Evolutionary conservation across 495 filamentous ascomycete species (phyloP).

Genomic region (Talaromyces adpressus): DNA sequence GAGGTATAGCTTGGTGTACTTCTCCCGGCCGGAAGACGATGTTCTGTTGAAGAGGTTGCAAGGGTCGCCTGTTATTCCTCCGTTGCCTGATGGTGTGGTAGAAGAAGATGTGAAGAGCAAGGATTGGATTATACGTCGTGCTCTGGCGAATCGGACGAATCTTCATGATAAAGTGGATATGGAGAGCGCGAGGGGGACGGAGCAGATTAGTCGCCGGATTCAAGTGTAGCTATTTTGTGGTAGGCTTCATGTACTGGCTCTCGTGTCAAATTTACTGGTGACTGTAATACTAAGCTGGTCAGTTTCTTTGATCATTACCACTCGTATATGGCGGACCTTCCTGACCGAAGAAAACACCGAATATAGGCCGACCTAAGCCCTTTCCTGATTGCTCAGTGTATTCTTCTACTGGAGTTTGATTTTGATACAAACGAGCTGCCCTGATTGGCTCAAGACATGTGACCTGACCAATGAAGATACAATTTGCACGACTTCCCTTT

Average conservation of each 20-base stretch:
- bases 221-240: constrained; percentile 14
- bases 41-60: constrained; percentile 42
- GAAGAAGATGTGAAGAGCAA: constrained; percentile 36
- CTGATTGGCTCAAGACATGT: neutral
- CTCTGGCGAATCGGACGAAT: constrained; percentile 28
- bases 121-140: constrained; percentile 43
- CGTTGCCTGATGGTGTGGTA: constrained; percentile 26
- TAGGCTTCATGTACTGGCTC: no score
- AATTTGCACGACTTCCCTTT: neutral
- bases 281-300: no score
- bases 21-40: constrained; percentile 51
- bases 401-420: neutral
- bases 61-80: constrained; percentile 23
- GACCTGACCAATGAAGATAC: neutral
- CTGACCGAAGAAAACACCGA: neutral
- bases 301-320: no score
- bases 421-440: neutral
- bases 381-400: neutral
- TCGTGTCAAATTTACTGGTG: no score
- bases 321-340: neutral
- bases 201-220: constrained; percentile 32
- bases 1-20: constrained; percentile 57
- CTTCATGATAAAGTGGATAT: constrained; percentile 18
- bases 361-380: neutral
- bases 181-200: constrained; percentile 20